Conservation (phyloP, 2,329 filamentous ascomycete genomes). For the Albophoma yamanashiensis region DNA sequence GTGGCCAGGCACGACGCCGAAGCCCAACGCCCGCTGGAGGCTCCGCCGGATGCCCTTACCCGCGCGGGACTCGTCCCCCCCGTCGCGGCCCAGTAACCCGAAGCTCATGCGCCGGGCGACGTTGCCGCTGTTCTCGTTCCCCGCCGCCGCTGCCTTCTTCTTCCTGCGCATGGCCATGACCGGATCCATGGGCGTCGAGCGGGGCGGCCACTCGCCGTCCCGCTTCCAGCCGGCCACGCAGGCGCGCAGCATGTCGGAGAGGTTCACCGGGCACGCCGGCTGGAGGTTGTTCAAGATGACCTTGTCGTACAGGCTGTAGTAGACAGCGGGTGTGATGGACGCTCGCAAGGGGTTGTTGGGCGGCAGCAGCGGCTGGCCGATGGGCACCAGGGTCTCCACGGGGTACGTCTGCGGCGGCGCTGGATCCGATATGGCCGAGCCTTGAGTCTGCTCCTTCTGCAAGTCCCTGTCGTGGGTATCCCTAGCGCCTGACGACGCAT, state of each 20-base stretch:
- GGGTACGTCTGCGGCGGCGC: constrained; percentile 26
- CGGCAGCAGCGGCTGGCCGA: constrained; percentile 64
- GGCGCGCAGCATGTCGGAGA: constrained; percentile 67
- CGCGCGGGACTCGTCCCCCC: constrained; percentile 18
- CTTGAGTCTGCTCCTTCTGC: constrained; percentile 19
- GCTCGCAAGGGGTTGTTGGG: constrained; percentile 64
- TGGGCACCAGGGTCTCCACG: constrained; percentile 55
- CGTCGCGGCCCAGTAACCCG: constrained; percentile 32
- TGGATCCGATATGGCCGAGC: constrained; percentile 19
- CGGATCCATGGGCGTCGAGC: constrained; percentile 30
- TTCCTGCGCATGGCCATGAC: constrained; percentile 26
- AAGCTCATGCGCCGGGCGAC: constrained; percentile 34
- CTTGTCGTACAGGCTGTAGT: constrained; percentile 81
- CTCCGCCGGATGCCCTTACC: constrained; percentile 34
- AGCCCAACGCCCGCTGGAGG: constrained; percentile 33
- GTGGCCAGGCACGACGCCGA: constrained; percentile 15
- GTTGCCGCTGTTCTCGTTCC: constrained; percentile 15
- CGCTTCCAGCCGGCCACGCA: constrained; percentile 88
- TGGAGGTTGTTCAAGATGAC: constrained; percentile 71
- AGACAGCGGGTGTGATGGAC: constrained; percentile 62
- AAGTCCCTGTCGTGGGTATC: constrained; percentile 20
- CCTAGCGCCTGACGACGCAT: constrained; percentile 29
- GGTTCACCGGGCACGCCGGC: constrained; percentile 79
- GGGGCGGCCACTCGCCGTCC: constrained; percentile 81
- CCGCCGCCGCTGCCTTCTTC: constrained; percentile 18